Evolutionary conservation across 345 rosid genomes (phyloP).

Genomic region (Eucalyptus viminalis): DNA sequence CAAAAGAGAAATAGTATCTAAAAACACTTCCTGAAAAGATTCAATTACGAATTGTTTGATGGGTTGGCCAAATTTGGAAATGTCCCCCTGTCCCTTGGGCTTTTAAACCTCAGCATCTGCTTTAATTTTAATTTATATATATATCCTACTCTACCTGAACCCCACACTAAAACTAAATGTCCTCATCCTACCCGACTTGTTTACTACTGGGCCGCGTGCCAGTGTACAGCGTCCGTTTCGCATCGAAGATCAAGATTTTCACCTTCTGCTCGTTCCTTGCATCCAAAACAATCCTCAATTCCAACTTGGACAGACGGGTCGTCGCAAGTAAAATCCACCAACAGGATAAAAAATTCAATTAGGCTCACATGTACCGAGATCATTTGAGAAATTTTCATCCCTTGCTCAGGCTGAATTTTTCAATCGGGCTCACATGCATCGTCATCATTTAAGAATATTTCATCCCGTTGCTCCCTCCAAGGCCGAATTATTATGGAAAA

Average conservation of each 20-base stretch:
- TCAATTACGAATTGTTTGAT: not conserved
- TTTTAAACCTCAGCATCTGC: not conserved
- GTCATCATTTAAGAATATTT: not conserved
- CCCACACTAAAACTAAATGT: not conserved
- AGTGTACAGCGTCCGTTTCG: not conserved
- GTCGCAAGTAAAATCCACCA: not conserved
- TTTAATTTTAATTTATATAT: not conserved
- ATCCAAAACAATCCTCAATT: not conserved
- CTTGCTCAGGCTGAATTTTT: not conserved
- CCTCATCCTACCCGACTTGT: not conserved
- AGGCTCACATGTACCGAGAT: not conserved
- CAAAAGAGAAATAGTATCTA: not conserved
- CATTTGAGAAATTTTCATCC: not conserved
- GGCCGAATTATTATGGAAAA: not conserved
- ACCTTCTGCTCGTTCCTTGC: not conserved
- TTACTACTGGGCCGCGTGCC: not conserved
- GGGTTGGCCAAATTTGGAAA: not conserved
- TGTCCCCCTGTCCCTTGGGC: not conserved
- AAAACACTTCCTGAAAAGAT: not conserved
- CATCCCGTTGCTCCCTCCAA: not conserved
- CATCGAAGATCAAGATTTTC: not conserved
- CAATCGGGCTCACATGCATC: not conserved
- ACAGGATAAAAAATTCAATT: not conserved
- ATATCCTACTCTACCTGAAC: not conserved
- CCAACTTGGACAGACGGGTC: not conserved